Base-by-base conservation (phyloP, 2,329 filamentous ascomycete species). In the Penicillium hordei region DNA sequence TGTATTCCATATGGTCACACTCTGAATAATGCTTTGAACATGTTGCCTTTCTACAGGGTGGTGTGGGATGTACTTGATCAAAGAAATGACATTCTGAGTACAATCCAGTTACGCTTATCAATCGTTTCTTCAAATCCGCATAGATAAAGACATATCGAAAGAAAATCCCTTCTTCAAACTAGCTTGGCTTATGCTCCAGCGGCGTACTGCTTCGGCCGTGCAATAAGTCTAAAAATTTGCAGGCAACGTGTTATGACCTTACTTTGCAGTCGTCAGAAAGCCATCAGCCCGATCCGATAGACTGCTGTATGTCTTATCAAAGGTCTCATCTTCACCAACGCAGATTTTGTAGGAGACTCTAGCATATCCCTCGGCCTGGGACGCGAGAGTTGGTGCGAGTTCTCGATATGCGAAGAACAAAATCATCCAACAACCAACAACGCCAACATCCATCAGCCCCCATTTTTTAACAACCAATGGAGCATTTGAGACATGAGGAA, bases 311-410 rank as follows among this genome's bases (percentile, higher is more conserved):
- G 56, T 65, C 19, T 65, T 48, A 6, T 68, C 68, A 61, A 74
- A 76, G 9, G 66, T 72, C 31, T 68, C 68, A 58, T 74, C 71
- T 59, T 77, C 74, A 1, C 75, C 75, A 44, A 76, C 59, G 38
- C 70, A 65, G 3, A 76, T 69, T 48, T 42, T 65, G 56, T 75
- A 77, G 27, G 65, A 63, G 3, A 65, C 50, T 44, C 45, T 72
- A 3, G 73, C 73, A 65, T 73, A 76, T 17, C 60, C 45, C 33
- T 68, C 60, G 6, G 72, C 71, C 38, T 65, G 57, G 19, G 23
- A 33, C 21, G 59, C 64, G 3, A 70, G 60, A 1, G 46, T 40
- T 7, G 61, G 61, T 9, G 54, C 66, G 17, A 70, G n/a, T 6
- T 31, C 36, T 21, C 46, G 25, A 64, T 76, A 76, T 1, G 65